Base-by-base conservation (phyloP, 257 asterid genomes). In the Linaria vulgaris region DNA sequence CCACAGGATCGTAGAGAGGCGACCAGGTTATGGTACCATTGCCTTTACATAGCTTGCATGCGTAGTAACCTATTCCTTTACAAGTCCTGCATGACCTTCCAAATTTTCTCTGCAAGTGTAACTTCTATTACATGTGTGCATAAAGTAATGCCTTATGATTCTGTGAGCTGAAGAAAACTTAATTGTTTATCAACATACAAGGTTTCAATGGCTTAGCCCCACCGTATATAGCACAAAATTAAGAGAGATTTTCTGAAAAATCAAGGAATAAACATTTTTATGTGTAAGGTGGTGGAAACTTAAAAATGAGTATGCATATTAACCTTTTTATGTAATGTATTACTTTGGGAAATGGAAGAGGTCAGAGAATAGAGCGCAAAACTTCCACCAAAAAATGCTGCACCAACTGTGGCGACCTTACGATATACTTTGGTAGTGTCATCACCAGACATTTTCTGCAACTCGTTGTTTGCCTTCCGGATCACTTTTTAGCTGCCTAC, bases 11-110 rank as follows among this genome's bases (percentile, higher is more conserved):
- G 71, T 78, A 73, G 47, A 83, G 72, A 0, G 95, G 95, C 12
- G 98, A 88, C 98, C 98, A 91, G 50, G 55, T 60, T 65, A 91
- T 81, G 9, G 86, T 86, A 43, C 85, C 94, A 49, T 67, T 78
- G 50, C 83, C 90, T 68, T 86, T 83, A 73, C 98, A 91, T 39
- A 86, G 69, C 78, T 74, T 88, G 72, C 98, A 91, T 8, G 64
- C 50, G 63, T 86, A 84, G 77, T 74, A 71, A 24, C 96, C 98
- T 15, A 80, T 69, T 63, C 91, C 87, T 78, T 70, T 84, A 69
- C 98, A 91, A 41, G 25, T 58, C 69, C 54, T 44, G 70, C 96
- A 88, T 7, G 73, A 61, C 66, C 15, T 75, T 24, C 90, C 92
- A 44, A 72, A 61, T 54, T 82, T 84, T 74, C 51, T 66, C 96